These are phyloP conservation scores for Venturia asperata DNA, from an alignment of 2,329 filamentous ascomycete genomes.

Conservation along the genomic window DNA sequence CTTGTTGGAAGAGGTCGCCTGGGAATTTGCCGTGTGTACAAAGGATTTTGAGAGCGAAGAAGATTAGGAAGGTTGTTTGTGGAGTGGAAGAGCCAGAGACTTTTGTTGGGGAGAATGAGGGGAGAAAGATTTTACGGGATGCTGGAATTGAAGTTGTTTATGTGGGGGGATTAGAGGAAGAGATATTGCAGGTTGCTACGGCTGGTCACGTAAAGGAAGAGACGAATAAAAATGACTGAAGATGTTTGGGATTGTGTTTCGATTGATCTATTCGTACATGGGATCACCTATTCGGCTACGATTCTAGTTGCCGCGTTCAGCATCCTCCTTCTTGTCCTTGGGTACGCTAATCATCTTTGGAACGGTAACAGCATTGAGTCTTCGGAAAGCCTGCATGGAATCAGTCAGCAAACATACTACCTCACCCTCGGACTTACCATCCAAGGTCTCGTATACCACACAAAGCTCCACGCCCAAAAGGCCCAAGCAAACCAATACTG, in stretches of 20 bases:
- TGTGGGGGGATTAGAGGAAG: slow-evolving; percentile 66
- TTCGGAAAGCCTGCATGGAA: slow-evolving; percentile 42
- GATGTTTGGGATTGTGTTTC: background rate
- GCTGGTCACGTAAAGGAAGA: slow-evolving; percentile 59
- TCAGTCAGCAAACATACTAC: slow-evolving; percentile 13
- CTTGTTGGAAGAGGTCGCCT: slow-evolving; percentile 65
- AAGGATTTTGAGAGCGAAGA: slow-evolving; percentile 56
- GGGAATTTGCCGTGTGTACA: slow-evolving; percentile 74
- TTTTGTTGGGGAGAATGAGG: slow-evolving; percentile 78
- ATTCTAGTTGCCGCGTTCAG: slow-evolving; percentile 20
- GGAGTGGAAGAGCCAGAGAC: slow-evolving; percentile 84
- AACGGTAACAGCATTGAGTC: slow-evolving; percentile 46
- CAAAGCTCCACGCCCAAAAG: slow-evolving; percentile 35
- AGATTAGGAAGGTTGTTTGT: slow-evolving; percentile 71
- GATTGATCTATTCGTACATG: background rate
- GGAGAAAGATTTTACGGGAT: slow-evolving; percentile 60
- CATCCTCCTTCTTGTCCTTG: slow-evolving; percentile 47
- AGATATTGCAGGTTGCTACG: slow-evolving; percentile 75
- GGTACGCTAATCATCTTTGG: slow-evolving; percentile 47
- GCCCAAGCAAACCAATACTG: slow-evolving; percentile 33
- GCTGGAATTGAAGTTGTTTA: slow-evolving; percentile 68
- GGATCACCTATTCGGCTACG: background rate
- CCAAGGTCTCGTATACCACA: slow-evolving; percentile 36
- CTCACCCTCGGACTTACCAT: slow-evolving; percentile 30
- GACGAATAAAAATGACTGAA: background rate